Percentiles rank a stretch among this genome's conserved stretches.
Evolutionary conservation across 768 basidiomycete genomes (phyloP).

Genomic region (Pleurotus tuber-regium): DNA sequence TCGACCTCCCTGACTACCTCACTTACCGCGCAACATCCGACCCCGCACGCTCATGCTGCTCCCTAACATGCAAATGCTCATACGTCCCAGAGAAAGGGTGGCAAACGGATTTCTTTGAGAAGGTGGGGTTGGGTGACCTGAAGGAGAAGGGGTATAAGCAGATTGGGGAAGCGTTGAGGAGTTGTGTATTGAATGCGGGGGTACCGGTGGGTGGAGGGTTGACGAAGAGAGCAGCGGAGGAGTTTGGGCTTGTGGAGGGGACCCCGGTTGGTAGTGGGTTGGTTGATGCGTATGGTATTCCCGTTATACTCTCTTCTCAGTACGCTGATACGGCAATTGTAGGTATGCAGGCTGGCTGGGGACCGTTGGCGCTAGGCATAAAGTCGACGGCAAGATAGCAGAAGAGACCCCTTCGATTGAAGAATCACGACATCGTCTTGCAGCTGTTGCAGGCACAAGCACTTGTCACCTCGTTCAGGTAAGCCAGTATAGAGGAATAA

Average conservation of each 20-base stretch:
- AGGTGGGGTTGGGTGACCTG: slow-evolving; percentile 78
- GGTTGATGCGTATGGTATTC: slow-evolving; percentile 82
- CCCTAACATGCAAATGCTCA: slow-evolving; percentile 94
- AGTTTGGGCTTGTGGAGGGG: slow-evolving; percentile 81
- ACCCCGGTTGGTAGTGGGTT: slow-evolving; percentile 93
- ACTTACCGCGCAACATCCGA: slow-evolving; percentile 88
- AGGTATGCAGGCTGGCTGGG: slow-evolving; percentile 97
- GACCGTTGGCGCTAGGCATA: slow-evolving; percentile 81
- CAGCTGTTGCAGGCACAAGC: slow-evolving; percentile 93
- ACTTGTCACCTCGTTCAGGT: slow-evolving; percentile 95
- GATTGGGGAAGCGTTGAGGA: slow-evolving; percentile 60
- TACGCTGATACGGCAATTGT: neutral
- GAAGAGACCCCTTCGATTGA: slow-evolving; percentile 57
- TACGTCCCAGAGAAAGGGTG: slow-evolving; percentile 87
- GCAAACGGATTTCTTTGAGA: slow-evolving; percentile 83
- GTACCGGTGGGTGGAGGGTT: slow-evolving; percentile 85
- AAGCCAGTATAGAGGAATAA: neutral
- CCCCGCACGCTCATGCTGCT: slow-evolving; percentile 82
- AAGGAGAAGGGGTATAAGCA: slow-evolving; percentile 68
- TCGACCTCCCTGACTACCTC: slow-evolving; percentile 93
- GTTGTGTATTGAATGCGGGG: slow-evolving; percentile 74
- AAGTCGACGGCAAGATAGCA: slow-evolving; percentile 49
- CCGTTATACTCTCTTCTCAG: neutral
- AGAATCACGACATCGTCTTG: slow-evolving; percentile 80
- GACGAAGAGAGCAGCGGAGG: slow-evolving; percentile 72